phyloP scores from a whole-genome alignment of 2,329 filamentous ascomycete species.

The Calonectria multiphialidica region DNA sequence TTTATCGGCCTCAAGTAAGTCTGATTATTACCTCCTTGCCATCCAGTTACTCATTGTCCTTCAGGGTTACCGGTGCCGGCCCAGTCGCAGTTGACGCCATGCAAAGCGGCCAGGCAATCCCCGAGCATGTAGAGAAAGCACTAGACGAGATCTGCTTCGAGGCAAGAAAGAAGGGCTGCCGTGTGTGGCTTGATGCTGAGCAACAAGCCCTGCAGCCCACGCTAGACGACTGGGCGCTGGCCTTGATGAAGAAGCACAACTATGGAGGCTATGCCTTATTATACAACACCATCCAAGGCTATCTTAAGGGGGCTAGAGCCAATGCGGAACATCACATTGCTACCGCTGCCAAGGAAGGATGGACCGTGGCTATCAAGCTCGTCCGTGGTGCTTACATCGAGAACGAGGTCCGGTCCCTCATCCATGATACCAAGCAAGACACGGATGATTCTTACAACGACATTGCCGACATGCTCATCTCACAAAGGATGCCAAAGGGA shows the following conservation, averaged over 20 bases:
- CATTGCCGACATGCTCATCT: conserved; percentile 60
- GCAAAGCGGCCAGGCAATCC: conserved; percentile 47
- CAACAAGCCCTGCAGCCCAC: conserved; percentile 57
- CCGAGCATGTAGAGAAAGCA: conserved; percentile 53
- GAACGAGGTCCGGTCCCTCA: conserved; percentile 60
- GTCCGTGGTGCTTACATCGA: conserved; percentile 68
- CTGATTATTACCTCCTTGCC: neutral
- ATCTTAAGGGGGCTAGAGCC: conserved; percentile 60
- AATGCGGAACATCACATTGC: conserved; percentile 60
- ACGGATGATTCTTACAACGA: conserved; percentile 65
- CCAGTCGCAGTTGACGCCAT: conserved; percentile 53
- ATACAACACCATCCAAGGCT: conserved; percentile 68
- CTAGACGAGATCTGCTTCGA: conserved; percentile 53
- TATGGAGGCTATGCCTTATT: conserved; percentile 46
- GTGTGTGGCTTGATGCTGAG: conserved; percentile 60
- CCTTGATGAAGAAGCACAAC: conserved; percentile 54
- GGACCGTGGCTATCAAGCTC: conserved; percentile 66
- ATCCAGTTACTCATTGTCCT: neutral
- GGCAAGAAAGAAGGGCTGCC: conserved; percentile 51
- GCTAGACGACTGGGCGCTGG: conserved; percentile 47
- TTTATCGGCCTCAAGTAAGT: conserved; percentile 70
- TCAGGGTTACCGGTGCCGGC: conserved; percentile 57
- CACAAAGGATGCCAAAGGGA: conserved; percentile 42
- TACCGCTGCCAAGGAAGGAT: conserved; percentile 59
- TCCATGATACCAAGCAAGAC: conserved; percentile 64